Conservation (phyloP, 495 filamentous ascomycete genomes). For the Xylaria castorea region DNA sequence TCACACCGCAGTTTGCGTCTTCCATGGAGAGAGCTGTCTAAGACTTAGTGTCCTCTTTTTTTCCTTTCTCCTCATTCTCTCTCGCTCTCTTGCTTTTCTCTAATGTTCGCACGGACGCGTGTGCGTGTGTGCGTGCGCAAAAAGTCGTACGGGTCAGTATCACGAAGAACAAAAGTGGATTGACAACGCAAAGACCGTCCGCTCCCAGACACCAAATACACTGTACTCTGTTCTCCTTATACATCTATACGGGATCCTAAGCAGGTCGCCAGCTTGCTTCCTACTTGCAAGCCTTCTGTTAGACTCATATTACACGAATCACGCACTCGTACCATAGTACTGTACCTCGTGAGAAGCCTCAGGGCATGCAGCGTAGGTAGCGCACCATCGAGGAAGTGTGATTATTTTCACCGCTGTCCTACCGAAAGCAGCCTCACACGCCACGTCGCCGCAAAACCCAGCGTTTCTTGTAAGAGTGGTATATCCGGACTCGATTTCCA, state of each 20-base stretch:
- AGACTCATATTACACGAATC: background rate
- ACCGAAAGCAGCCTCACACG: constrained; percentile 12
- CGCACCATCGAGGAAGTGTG: constrained; percentile 7
- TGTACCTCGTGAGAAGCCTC: constrained; percentile 2
- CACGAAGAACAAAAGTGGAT: constrained; percentile 12
- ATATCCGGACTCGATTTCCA: background rate
- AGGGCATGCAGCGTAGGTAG: background rate
- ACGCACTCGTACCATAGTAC: constrained; percentile 10
- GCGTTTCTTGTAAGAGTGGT: background rate
- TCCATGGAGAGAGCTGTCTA: background rate
- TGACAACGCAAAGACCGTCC: background rate
- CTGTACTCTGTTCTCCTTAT: background rate
- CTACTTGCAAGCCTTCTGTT: constrained; percentile 3
- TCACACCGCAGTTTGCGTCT: too few relatives aligned
- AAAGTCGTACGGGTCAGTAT: constrained; percentile 12
- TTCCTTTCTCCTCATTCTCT: too few relatives aligned
- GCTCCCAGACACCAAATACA: constrained; percentile 3
- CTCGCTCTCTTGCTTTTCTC: background rate
- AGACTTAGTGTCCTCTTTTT: background rate
- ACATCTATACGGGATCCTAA: background rate
- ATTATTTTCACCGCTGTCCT: background rate
- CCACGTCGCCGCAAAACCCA: constrained; percentile 5
- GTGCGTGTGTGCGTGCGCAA: background rate
- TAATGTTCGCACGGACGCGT: background rate
- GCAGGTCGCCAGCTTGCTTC: constrained; percentile 13